A percentile compares a stretch with the other conserved stretches of the same genome.
Conservation (phyloP, 495 filamentous ascomycete genomes). For the Niebla homalea region DNA sequence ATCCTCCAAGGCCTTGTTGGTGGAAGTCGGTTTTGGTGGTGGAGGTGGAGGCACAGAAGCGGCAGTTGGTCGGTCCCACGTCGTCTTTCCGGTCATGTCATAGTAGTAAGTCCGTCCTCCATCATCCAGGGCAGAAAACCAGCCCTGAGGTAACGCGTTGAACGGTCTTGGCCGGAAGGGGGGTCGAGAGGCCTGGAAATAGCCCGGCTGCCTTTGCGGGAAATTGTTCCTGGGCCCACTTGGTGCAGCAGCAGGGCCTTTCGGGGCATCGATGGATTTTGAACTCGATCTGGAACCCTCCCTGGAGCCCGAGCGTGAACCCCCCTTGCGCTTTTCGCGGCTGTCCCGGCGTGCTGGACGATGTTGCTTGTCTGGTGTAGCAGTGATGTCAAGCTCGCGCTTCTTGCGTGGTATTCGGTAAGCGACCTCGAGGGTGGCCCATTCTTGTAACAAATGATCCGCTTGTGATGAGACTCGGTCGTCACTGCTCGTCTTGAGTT, state of each 20-base stretch:
- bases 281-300: constrained; percentile 42
- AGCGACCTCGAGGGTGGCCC: constrained; percentile 80
- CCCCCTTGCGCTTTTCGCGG: constrained; percentile 43
- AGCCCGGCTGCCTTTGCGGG: constrained; percentile 47
- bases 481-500: constrained; percentile 53
- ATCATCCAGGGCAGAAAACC: constrained; percentile 56
- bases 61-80: constrained; percentile 61
- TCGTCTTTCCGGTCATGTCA: constrained; percentile 55
- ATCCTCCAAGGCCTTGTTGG: constrained; percentile 57
- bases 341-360: constrained; percentile 60
- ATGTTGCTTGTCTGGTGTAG: constrained; percentile 31
- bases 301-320: constrained; percentile 28
- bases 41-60: constrained; percentile 49
- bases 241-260: constrained; percentile 40
- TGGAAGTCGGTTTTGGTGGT: constrained; percentile 50
- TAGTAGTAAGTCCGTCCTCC: constrained; percentile 72
- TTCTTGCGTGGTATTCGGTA: constrained; percentile 89
- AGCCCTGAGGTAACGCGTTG: constrained; percentile 57
- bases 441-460: constrained; percentile 61
- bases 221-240: constrained; percentile 54
- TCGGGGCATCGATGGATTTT: constrained; percentile 37
- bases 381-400: constrained; percentile 38
- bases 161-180: constrained; percentile 40
- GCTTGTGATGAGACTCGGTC: constrained; percentile 61
- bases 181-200: constrained; percentile 44